These are phyloP conservation scores for Epichloe elymi DNA, from an alignment of 2,329 filamentous ascomycete species.

Conservation along the genomic window DNA sequence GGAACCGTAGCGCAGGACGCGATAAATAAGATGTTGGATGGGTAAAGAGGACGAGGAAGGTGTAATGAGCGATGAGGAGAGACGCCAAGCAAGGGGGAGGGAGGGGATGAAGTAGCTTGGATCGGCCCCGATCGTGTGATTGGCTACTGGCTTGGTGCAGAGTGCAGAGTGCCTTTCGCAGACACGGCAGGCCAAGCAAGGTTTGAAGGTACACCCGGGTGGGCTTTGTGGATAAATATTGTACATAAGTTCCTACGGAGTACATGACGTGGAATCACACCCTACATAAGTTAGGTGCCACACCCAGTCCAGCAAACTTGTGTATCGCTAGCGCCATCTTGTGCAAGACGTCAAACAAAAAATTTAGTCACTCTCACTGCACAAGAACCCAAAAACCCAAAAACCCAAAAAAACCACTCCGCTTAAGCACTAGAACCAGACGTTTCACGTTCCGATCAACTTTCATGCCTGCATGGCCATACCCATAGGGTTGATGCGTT, in stretches of 20 bases:
- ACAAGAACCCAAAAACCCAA: not conserved
- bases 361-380: slow-evolving; percentile 4
- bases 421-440: not conserved
- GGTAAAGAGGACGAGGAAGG: not conserved
- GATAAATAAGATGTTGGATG: not conserved
- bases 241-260: no score
- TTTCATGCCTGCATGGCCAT: not conserved
- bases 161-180: not conserved
- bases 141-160: not conserved
- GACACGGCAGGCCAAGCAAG: not conserved
- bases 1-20: not conserved
- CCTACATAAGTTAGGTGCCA: no score
- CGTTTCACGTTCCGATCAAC: no score
- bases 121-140: not conserved
- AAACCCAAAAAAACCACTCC: not conserved
- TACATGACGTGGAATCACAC: no score
- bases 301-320: not conserved
- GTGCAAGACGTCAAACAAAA: slow-evolving; percentile 6
- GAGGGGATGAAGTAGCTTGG: not conserved
- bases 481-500: slow-evolving; percentile 1
- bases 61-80: not conserved
- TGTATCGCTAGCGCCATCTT: slow-evolving; percentile 8
- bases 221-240: not conserved
- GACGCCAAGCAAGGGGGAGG: not conserved
- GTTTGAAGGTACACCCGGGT: no score